Percentiles rank a stretch among this genome's conserved stretches.
Conservation (phyloP, 345 rosid species). For the Eucalyptus cloeziana region DNA sequence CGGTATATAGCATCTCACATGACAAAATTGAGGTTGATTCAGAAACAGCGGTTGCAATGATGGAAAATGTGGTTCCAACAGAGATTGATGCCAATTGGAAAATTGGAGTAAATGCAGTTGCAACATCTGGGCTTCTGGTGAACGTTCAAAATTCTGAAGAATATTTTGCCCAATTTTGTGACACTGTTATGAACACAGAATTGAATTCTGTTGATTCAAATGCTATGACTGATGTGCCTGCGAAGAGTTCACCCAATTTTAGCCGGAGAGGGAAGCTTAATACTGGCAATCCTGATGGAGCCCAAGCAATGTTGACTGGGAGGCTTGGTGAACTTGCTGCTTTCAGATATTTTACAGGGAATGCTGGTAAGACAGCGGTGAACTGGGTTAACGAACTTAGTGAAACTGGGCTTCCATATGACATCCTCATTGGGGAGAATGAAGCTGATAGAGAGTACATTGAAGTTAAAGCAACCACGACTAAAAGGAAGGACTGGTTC, state of each 20-base stretch:
- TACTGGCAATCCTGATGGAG: conserved; percentile 29
- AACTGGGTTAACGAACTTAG: conserved; percentile 68
- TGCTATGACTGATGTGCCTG: conserved; percentile 3
- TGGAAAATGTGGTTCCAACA: conserved; percentile 2
- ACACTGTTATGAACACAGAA: not conserved
- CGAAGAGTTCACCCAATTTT: conserved; percentile 5
- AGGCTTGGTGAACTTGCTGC: conserved; percentile 72
- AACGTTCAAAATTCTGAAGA: not conserved
- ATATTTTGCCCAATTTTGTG: not conserved
- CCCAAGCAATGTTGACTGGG: conserved; percentile 48
- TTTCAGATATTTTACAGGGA: conserved; percentile 38
- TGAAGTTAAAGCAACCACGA: conserved; percentile 83
- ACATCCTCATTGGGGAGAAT: conserved; percentile 35
- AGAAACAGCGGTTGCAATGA: not conserved
- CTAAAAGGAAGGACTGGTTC: conserved; percentile 72
- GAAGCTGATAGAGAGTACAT: conserved; percentile 29
- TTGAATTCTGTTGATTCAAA: conserved; percentile 2
- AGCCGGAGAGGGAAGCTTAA: conserved; percentile 40
- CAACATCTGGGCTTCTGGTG: not conserved
- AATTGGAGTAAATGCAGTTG: conserved; percentile 12
- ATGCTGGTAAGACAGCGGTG: conserved; percentile 22
- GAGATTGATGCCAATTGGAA: conserved; percentile 16
- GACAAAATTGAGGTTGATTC: conserved; percentile 4
- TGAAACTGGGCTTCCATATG: conserved; percentile 89
- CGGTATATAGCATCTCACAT: conserved; percentile 4